These are phyloP conservation scores for Erodium moschatum DNA, from an alignment of 441 rosid species.

Conservation along the genomic window DNA sequence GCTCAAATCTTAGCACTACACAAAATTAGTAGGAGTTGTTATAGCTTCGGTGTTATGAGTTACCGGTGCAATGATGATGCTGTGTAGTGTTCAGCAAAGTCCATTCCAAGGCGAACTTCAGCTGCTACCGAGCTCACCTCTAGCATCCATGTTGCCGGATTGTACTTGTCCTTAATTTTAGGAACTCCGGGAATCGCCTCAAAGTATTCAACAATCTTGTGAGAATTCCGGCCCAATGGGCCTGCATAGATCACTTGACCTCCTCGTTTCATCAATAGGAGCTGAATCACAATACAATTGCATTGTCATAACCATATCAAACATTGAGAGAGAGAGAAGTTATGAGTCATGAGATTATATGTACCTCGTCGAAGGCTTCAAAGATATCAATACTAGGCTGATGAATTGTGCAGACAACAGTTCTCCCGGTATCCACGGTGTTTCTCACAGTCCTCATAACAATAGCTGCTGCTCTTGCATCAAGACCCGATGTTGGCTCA, in stretches of 20 bases:
- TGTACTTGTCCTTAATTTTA: constrained; percentile 49
- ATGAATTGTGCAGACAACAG: neutral
- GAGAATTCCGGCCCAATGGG: constrained; percentile 52
- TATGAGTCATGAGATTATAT: neutral
- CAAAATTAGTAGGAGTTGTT: too few relatives aligned
- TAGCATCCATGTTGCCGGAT: constrained; percentile 79
- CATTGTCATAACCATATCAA: neutral
- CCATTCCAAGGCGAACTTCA: constrained; percentile 47
- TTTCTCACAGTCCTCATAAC: neutral
- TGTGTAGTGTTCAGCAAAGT: constrained; percentile 51
- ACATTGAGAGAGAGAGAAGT: neutral
- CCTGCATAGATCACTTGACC: constrained; percentile 67
- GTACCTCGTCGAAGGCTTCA: constrained; percentile 1
- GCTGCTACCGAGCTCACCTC: constrained; percentile 66
- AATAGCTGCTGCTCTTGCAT: neutral
- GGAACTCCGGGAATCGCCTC: constrained; percentile 65
- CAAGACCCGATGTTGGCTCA: neutral
- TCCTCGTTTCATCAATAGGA: constrained; percentile 67
- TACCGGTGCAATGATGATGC: constrained; percentile 52
- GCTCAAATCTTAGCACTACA: neutral
- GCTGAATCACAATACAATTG: constrained; percentile 24
- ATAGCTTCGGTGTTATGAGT: constrained; percentile 15
- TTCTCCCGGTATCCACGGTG: too few relatives aligned
- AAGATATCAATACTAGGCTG: constrained; percentile 6
- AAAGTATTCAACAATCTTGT: constrained; percentile 57